phyloP scores from a whole-genome alignment of 495 filamentous ascomycete species.

The Aspergillus nidulans region DNA sequence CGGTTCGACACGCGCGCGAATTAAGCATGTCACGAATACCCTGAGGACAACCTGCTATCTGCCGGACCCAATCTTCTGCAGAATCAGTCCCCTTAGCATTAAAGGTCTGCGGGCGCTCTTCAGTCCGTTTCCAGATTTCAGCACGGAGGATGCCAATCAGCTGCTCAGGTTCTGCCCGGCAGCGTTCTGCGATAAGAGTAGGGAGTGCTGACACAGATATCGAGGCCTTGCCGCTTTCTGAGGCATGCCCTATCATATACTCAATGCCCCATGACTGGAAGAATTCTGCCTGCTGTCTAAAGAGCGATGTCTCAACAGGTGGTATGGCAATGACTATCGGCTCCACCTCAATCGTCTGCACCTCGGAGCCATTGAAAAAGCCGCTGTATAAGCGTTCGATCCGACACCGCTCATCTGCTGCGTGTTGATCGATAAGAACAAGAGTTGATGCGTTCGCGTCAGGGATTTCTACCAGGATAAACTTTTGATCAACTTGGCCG shows the following conservation, averaged over 20 bases:
- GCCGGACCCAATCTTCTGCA: slow-evolving; percentile 47
- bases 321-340: slow-evolving; percentile 61
- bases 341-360: slow-evolving; percentile 37
- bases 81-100: background rate
- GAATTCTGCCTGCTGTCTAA: slow-evolving; percentile 47
- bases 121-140: slow-evolving; percentile 62
- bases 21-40: slow-evolving; percentile 85
- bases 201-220: slow-evolving; percentile 60
- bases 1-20: slow-evolving; percentile 81
- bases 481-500: slow-evolving; percentile 84
- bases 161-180: slow-evolving; percentile 62
- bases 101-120: slow-evolving; percentile 13
- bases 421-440: slow-evolving; percentile 88
- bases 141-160: slow-evolving; percentile 66
- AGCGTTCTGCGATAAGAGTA: slow-evolving; percentile 67
- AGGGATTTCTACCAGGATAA: slow-evolving; percentile 65
- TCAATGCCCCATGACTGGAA: slow-evolving; percentile 71
- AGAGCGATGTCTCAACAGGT: slow-evolving; percentile 50
- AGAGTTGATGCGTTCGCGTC: slow-evolving; percentile 34
- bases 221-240: slow-evolving; percentile 5
- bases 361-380: slow-evolving; percentile 19
- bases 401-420: slow-evolving; percentile 82
- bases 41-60: slow-evolving; percentile 63
- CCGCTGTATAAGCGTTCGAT: slow-evolving; percentile 66
- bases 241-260: slow-evolving; percentile 39